A percentile compares a stretch with the other conserved stretches of the same genome.
These are phyloP conservation scores for Thuidium tamariscinum DNA, from an alignment of 225 moss, liverwort and hornwort species.

Conservation along the genomic window DNA sequence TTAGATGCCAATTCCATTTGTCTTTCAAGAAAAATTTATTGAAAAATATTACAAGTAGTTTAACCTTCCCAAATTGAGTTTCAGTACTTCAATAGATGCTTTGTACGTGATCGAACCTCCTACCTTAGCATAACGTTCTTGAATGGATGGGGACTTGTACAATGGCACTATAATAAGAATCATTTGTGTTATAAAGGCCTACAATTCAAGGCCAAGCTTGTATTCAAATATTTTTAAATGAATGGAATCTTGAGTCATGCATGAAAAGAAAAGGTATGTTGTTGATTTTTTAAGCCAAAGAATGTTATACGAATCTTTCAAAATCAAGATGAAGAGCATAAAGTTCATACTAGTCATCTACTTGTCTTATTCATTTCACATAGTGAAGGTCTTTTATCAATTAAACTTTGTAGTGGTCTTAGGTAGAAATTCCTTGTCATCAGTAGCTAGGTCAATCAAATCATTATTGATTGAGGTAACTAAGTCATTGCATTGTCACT, in stretches of 20 bases:
- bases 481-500: neutral
- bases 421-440: neutral
- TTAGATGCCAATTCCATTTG: too few species aligned
- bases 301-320: neutral
- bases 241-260: neutral
- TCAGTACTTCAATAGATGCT: too few species aligned
- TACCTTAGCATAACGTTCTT: neutral
- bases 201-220: neutral
- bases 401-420: neutral
- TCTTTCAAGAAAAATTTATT: too few species aligned
- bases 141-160: neutral
- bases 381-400: neutral
- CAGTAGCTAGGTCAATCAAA: neutral
- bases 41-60: too few species aligned
- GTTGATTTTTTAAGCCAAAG: neutral
- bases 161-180: neutral
- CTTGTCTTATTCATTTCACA: neutral
- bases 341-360: neutral
- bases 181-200: neutral
- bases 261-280: neutral
- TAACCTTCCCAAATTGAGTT: too few species aligned
- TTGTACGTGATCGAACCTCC: too few species aligned
- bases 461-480: neutral
- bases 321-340: neutral
- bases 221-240: neutral